Percentiles rank a stretch among this genome's conserved stretches.
These are phyloP conservation scores for Corymbia calophylla DNA, from an alignment of 441 rosid species.

Conservation along the genomic window DNA sequence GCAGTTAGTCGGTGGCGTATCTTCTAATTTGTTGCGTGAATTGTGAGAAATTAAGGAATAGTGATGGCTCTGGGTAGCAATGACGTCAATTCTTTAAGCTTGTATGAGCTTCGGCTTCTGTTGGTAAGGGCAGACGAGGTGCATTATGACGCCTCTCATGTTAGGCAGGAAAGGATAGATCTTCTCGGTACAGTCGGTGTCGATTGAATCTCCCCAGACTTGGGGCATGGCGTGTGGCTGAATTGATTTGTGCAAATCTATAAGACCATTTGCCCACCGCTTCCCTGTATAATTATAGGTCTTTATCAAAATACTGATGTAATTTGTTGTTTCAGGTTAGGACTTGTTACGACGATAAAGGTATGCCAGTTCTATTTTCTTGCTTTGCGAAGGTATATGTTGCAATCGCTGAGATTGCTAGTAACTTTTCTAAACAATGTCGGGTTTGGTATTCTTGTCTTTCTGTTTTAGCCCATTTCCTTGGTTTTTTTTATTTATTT, in stretches of 20 bases:
- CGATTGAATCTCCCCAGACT: not conserved
- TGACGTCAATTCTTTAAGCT: not conserved
- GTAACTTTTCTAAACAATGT: not conserved
- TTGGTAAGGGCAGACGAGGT: not conserved
- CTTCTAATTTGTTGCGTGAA: not conserved
- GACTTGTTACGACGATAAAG: constrained; percentile 32
- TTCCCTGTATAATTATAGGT: not conserved
- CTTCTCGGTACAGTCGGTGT: not conserved
- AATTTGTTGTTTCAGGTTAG: constrained; percentile 41
- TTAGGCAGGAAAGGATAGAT: not conserved
- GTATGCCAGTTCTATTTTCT: constrained; percentile 13
- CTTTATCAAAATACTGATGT: not conserved
- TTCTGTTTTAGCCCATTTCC: not conserved
- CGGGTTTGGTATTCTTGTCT: not conserved
- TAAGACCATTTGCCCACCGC: not conserved
- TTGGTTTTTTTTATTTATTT: not conserved
- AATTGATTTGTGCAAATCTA: not conserved
- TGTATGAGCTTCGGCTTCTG: not conserved
- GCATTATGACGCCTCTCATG: not conserved
- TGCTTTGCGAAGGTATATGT: not conserved
- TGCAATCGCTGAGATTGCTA: not conserved
- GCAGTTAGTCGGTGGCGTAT: not conserved
- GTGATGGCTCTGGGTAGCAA: not conserved
- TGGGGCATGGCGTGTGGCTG: not conserved
- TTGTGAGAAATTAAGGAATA: not conserved